Percentiles rank a stretch among this genome's conserved stretches.
Conservation (phyloP, 106 monocot genomes). For the Allium fistulosum region DNA sequence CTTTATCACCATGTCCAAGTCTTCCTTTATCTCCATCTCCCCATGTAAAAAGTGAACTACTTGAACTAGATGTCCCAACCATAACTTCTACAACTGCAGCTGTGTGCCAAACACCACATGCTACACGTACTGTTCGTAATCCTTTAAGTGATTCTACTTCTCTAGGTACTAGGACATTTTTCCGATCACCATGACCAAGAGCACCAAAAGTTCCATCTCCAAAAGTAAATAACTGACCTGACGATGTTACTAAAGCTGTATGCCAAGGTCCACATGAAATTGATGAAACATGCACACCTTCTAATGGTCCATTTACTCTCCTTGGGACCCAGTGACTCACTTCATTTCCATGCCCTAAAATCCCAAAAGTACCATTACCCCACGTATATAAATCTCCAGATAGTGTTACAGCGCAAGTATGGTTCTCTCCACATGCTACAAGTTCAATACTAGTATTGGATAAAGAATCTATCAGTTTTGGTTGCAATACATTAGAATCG, state of each 20-base stretch:
- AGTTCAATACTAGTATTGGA: constrained; percentile 77
- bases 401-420: constrained; percentile 73
- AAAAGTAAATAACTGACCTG: constrained; percentile 74
- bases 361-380: constrained; percentile 72
- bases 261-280: constrained; percentile 85
- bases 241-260: constrained; percentile 69
- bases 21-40: constrained; percentile 79
- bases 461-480: constrained; percentile 82
- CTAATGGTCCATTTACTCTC: constrained; percentile 61
- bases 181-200: constrained; percentile 78
- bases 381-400: constrained; percentile 76
- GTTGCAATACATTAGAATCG: constrained; percentile 83
- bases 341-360: constrained; percentile 66
- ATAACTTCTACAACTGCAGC: constrained; percentile 85
- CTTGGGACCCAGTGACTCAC: constrained; percentile 68
- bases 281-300: constrained; percentile 72
- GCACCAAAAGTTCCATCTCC: constrained; percentile 87
- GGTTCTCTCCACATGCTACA: constrained; percentile 85
- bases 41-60: constrained; percentile 71
- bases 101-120: constrained; percentile 91
- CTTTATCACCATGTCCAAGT: constrained; percentile 77
- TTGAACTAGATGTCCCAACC: constrained; percentile 58
- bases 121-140: constrained; percentile 56
- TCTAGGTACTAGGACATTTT: constrained; percentile 46
- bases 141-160: constrained; percentile 76